Evolutionary conservation across 1,284 basidiomycete genomes (phyloP), one percentile per base, ranked within the genome.

Genomic region (Boletellus deceptivus): DNA sequence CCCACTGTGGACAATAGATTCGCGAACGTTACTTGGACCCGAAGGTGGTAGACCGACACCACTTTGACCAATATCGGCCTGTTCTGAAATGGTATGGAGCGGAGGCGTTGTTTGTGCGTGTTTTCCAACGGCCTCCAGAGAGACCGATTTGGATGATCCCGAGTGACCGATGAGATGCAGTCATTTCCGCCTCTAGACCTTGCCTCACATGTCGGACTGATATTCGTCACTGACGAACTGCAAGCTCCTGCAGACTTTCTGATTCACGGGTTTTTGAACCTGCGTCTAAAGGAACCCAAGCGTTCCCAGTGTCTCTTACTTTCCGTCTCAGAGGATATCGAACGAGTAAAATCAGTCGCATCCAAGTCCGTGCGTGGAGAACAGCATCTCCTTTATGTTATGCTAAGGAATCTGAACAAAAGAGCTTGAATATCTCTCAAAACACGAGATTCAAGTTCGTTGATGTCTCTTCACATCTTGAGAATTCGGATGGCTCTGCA

Each of bases 211-310:
- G 31, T 50, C 41, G 63, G 67, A 6, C 53, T 82, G 3, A 58
- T 86, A 10, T 69, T 89, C 1, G 71, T 89, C 11, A 85, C 85
- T 4, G 87, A 90, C 60, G 77, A 84, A 51, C 70, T 89, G 0
- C 70, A 74, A 1, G 77, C 87, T 0, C 82, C 86, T 4, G 82
- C 80, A 9, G 83, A 86, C 54, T 89, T 89, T 57, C 57, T 85
- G 14, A 70, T 90, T 1, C 79, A 85, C 54, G 72, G 71, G 18
- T 68, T 71, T 37, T 55, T 89, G 4, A 61, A 72, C 18, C 57
- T 72, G 2, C 76, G 82, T 53, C 65, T 86, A 33, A 88, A 84
- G 65, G 69, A 72, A 41, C 55, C 67, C 4, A 65, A 68, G 46
- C 55, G 60, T 7, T 55, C 72, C 7, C 67, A 65, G 51, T 71